phyloP scores from a whole-genome alignment of 768 basidiomycete genomes.

The Gyrodon lividus region DNA sequence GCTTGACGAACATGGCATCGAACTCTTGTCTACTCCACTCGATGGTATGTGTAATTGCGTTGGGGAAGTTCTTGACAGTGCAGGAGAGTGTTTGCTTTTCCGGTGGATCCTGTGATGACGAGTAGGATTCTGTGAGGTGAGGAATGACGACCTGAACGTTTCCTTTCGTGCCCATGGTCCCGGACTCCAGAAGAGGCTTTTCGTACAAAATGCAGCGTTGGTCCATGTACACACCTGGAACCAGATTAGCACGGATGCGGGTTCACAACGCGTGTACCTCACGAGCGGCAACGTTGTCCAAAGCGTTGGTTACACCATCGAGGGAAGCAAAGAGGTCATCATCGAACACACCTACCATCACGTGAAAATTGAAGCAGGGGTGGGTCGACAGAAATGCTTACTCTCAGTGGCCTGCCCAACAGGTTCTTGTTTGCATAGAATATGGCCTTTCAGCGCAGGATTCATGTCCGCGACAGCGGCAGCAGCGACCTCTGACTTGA shows the following conservation, averaged over 20 bases:
- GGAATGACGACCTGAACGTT: slow-evolving; percentile 96
- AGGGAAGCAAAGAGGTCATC: slow-evolving; percentile 85
- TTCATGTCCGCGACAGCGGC: slow-evolving; percentile 95
- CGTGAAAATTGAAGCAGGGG: slow-evolving; percentile 12
- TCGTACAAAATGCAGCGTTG: slow-evolving; percentile 95
- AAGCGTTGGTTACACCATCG: slow-evolving; percentile 94
- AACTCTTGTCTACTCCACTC: slow-evolving; percentile 98
- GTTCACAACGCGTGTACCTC: slow-evolving; percentile 30
- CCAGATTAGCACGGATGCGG: slow-evolving; percentile 1
- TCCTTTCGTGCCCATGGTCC: slow-evolving; percentile 97
- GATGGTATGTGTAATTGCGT: slow-evolving; percentile 96
- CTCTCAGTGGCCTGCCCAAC: slow-evolving; percentile 93
- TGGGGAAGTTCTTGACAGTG: slow-evolving; percentile 98
- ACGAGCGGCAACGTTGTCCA: slow-evolving; percentile 97
- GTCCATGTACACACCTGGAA: slow-evolving; percentile 94
- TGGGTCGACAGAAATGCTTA: slow-evolving; percentile 38
- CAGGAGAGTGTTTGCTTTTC: slow-evolving; percentile 97
- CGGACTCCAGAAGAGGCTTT: slow-evolving; percentile 95
- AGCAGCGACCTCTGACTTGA: slow-evolving; percentile 94
- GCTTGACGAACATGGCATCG: slow-evolving; percentile 91
- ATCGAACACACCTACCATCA: slow-evolving; percentile 70
- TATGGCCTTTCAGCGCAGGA: slow-evolving; percentile 82
- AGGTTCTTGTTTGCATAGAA: slow-evolving; percentile 85
- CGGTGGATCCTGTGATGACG: slow-evolving; percentile 97
- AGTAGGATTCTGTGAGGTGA: slow-evolving; percentile 93